phyloP scores from a whole-genome alignment of 805 yeast genomes.

The Sugiyamaella chiloensis region DNA sequence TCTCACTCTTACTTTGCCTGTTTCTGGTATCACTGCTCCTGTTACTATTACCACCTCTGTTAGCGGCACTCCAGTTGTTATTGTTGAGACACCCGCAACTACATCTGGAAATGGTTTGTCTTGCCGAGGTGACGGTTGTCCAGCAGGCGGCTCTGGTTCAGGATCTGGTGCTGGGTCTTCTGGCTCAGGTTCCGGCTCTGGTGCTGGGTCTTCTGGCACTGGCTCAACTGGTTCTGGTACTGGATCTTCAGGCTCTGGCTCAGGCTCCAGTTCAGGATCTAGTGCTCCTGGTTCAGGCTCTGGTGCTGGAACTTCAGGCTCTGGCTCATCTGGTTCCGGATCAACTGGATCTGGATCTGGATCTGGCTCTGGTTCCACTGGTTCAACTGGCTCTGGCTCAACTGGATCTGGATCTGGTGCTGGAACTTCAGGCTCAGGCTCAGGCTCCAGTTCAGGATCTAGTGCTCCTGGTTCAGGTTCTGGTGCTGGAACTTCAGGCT shows the following conservation, averaged over 20 bases:
- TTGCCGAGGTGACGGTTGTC: background rate
- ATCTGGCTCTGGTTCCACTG: background rate
- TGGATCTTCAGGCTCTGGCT: background rate
- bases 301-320: slow-evolving; percentile 3
- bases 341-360: background rate
- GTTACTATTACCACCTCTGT: slow-evolving; percentile 2
- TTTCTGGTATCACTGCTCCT: slow-evolving; percentile 7
- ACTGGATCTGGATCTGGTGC: slow-evolving; percentile 1
- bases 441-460: background rate
- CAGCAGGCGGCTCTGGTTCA: background rate
- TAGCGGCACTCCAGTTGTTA: slow-evolving; percentile 1
- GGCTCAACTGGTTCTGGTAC: background rate
- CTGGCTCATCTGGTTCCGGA: background rate
- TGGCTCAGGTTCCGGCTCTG: background rate
- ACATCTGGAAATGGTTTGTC: background rate
- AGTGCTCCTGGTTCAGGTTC: slow-evolving; percentile 1
- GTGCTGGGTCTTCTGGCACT: background rate
- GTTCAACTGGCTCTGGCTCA: background rate
- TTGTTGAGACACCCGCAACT: slow-evolving; percentile 4
- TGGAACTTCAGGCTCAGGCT: background rate
- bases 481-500: background rate
- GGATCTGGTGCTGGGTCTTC: slow-evolving; percentile 2
- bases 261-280: slow-evolving; percentile 6
- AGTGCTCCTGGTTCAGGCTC: slow-evolving; percentile 7
- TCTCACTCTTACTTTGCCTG: background rate